Base-by-base conservation (phyloP, 1,139 yeast genomes). In the Candida frijolesensis region DNA sequence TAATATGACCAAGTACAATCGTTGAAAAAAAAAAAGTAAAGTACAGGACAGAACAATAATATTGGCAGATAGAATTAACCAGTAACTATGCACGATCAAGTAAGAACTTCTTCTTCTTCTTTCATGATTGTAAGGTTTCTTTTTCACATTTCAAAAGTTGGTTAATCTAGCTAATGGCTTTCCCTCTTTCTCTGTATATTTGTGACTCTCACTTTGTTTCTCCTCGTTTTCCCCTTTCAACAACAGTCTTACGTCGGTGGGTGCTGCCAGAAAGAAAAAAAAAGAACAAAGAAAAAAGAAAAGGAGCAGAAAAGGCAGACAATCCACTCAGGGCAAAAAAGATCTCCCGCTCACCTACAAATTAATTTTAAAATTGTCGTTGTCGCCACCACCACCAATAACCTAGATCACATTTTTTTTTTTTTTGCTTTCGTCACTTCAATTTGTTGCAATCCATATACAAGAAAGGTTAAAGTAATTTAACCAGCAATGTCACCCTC, bases 401-500 rank as follows among this genome's bases (percentile, higher is more conserved):
- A 38, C 42, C 42, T 38, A 19, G 42, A 19, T 38, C 32, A 38
- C 42, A 7, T 18, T 16, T 16, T 35, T 18, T 18, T 16, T 35
- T 38, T 35, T 35, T 18, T 18, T 35, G 15, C 14, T 37, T 37
- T 12, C 11, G 18, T 18, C 11, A 14, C 18, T 10, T 22, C 16
- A 18, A 18, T 16, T 18, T 16, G 16, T 37, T 37, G 40, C 27
- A 16, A 37, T 9, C 14, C 22, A 35, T 15, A 37, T 11, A 19
- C 16, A 37, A 11, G 14, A 37, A 37, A 9, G 32, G 42, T 22
- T 38, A 38, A 22, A 19, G 42, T 19, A 7, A 30, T 42, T 29
- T 16, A 42, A 18, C 37, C 41, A 44, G n/a, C 14, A 19, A 44
- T 44, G 46, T 38, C 39, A 18, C 46, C 46, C 3, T 12, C 27